Evolutionary conservation across 768 basidiomycete genomes (phyloP), one percentile per base, ranked within the genome.

Genomic region (Pisolithus microcarpus): DNA sequence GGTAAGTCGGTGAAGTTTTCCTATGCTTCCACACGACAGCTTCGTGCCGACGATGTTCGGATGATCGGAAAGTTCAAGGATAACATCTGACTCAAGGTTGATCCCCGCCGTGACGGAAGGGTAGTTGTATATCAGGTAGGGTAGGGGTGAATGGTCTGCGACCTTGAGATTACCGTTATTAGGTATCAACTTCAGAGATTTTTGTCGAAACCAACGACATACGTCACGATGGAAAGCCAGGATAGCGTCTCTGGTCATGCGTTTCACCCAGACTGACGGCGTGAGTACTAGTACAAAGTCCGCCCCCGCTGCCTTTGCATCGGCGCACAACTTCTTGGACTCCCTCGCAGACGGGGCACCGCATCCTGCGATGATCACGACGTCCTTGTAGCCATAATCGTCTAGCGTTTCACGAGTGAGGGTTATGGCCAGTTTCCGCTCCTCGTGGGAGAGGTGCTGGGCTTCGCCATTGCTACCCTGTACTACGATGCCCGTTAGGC

Each of bases 41-140:
- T 87, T 92, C 46, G 79, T 82, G 52, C 91, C 91, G 52, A 91
- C 85, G 56, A 90, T 88, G 68, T 92, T 91, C 6, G 86, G 86
- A 63, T 91, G 89, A 42, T 76, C 66, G 4, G 85, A 82, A 31
- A 93, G 76, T 16, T 75, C 71, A 46, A 73, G 73, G 59, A 94
- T 76, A 46, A 77, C 75, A 64, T 92, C 89, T 0, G 88, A 90
- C 64, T 90, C 85, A 37, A 94, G 79, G 62, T 94, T 87, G 53
- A 87, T 78, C 13, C 91, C 89, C 1, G 89, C 83, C 13, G 85
- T 85, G 49, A 87, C 87, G 43, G 72, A 75, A 39, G 90, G 87
- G 70, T 91, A 91, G 69, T 92, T 92, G 73, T 92, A 92, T 46
- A 92, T 78, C 78, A 89, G 79, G 7, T 76, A 78, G 3, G 84